Evolutionary conservation across 202 grass and related monocot genomes (phyloP).

Genomic region (Zoysia matrella): DNA sequence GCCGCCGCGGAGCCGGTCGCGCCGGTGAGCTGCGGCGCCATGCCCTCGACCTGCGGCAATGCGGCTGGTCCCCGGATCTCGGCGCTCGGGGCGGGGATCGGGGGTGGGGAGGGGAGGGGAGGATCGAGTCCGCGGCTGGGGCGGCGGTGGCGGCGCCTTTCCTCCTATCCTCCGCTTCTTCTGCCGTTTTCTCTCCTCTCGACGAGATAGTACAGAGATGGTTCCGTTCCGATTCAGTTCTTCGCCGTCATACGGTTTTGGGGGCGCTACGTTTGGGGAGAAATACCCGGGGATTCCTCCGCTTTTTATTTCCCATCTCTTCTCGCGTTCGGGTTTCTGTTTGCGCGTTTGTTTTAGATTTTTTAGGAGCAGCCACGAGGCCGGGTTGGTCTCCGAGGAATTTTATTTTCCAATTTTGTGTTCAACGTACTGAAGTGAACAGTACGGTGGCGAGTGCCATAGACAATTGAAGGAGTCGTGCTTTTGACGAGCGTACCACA

Average conservation of each 20-base stretch:
- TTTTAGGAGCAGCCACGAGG: slow-evolving; percentile 15
- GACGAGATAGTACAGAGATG: background rate
- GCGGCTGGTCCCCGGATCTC: slow-evolving; percentile 50
- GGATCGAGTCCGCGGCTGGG: slow-evolving; percentile 27
- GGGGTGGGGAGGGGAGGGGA: background rate
- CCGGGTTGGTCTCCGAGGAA: background rate
- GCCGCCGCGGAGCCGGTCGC: slow-evolving; percentile 41
- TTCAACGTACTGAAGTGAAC: background rate
- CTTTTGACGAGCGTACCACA: slow-evolving; percentile 4
- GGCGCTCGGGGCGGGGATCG: background rate
- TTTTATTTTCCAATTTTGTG: background rate
- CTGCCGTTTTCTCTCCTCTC: slow-evolving; percentile 28
- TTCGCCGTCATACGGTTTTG: background rate
- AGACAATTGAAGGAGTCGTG: background rate
- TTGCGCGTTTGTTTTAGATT: background rate
- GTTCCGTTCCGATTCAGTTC: slow-evolving; percentile 30
- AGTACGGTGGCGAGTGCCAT: background rate
- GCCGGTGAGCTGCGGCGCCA: slow-evolving; percentile 64
- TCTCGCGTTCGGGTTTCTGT: too few relatives aligned
- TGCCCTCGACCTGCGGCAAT: slow-evolving; percentile 57
- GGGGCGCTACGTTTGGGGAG: slow-evolving; percentile 49
- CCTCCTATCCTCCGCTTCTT: background rate
- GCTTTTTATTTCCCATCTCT: background rate
- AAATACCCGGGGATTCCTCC: slow-evolving; percentile 1
- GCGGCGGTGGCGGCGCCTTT: slow-evolving; percentile 6